Percentiles rank a stretch among this genome's conserved stretches.
These are phyloP conservation scores for Pisolithus thermaeus DNA, from an alignment of 1,284 basidiomycete genomes.

Conservation along the genomic window DNA sequence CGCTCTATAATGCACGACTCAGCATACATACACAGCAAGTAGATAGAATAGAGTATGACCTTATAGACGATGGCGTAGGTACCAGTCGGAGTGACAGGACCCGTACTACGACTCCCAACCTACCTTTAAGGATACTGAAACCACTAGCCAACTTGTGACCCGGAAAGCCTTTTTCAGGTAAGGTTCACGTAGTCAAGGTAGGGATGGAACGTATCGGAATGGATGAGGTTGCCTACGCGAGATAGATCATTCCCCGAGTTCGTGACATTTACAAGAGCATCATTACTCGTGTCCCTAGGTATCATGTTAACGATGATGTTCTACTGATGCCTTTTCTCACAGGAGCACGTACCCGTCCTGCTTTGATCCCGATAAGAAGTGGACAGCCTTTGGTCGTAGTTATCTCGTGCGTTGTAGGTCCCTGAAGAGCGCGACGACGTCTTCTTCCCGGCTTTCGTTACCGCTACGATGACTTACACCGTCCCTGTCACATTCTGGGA, in stretches of 20 bases:
- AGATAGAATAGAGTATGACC: conserved; percentile 14
- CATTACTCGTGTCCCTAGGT: conserved; percentile 31
- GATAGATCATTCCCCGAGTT: conserved; percentile 29
- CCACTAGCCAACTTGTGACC: conserved; percentile 16
- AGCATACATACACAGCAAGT: not conserved
- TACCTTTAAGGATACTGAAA: conserved; percentile 31
- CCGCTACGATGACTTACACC: not conserved
- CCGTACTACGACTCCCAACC: conserved; percentile 29
- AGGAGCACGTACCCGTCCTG: no score
- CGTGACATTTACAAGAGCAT: conserved; percentile 32
- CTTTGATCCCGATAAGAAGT: conserved; percentile 3
- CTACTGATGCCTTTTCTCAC: not conserved
- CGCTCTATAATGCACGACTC: conserved; percentile 7
- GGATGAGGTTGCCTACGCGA: conserved; percentile 22
- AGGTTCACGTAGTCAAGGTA: conserved; percentile 2
- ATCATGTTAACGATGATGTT: conserved; percentile 1
- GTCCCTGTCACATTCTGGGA: conserved; percentile 8
- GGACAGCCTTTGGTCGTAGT: no score
- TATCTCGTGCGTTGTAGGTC: not conserved
- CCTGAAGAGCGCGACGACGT: not conserved
- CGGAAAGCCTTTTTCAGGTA: not conserved
- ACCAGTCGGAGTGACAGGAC: conserved; percentile 18
- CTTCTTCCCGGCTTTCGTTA: not conserved
- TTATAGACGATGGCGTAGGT: conserved; percentile 34
- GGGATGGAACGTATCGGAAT: conserved; percentile 24